Percentiles rank a stretch among this genome's conserved stretches.
phyloP scores from a whole-genome alignment of 2,329 filamentous ascomycete genomes.

The Apiospora malaysiana region DNA sequence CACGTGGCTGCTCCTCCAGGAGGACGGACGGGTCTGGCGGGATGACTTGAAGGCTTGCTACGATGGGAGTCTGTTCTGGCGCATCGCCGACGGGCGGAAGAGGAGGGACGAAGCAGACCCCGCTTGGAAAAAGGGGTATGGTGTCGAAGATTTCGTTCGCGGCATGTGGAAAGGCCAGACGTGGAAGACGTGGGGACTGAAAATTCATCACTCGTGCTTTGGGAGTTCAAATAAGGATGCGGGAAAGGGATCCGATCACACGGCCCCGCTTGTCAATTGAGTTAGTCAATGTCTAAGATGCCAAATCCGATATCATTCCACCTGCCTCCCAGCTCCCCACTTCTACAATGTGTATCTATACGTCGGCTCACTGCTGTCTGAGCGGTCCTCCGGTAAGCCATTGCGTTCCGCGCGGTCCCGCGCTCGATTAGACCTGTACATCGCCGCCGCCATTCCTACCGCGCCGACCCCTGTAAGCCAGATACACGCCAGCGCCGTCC shows the following conservation, averaged over 20 bases:
- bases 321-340: neutral
- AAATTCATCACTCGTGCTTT: neutral
- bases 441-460: neutral
- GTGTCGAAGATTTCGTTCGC: neutral
- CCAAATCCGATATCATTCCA: neutral
- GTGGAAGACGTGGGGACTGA: neutral
- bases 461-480: neutral
- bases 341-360: neutral
- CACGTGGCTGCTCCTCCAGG: slow-evolving; percentile 25
- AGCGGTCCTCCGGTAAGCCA: neutral
- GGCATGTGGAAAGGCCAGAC: neutral
- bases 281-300: neutral
- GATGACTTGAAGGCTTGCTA: slow-evolving; percentile 28
- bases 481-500: slow-evolving; percentile 23
- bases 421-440: neutral
- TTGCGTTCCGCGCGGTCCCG: neutral
- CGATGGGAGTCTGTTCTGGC: slow-evolving; percentile 28
- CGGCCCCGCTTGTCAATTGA: neutral
- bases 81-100: slow-evolving; percentile 25
- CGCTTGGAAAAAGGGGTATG: neutral
- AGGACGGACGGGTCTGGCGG: slow-evolving; percentile 27
- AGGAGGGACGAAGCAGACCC: neutral
- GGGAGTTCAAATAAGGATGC: neutral
- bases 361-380: neutral
- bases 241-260: neutral